Evolutionary conservation across 306 rosid species (phyloP), one percentile per base, ranked within the genome.

Genomic region (Malus asiatica): DNA sequence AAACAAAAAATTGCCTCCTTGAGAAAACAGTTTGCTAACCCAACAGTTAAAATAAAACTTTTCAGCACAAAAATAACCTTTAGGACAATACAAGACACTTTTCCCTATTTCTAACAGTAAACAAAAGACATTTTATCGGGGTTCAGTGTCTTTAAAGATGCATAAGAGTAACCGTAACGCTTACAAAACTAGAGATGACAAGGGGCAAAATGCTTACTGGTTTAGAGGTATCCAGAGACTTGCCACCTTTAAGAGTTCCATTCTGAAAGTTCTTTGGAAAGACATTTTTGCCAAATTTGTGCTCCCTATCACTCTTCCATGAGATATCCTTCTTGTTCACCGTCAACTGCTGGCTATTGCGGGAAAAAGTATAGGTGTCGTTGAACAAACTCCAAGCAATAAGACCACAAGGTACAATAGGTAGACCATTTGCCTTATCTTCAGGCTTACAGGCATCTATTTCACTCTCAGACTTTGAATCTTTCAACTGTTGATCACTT

Each of bases 361-460:
- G 88, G 1, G 96, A 58, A 84, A 95, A 92, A 72, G 0, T 48
- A 78, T 95, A 95, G 2, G 98, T 95, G 78, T 95, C 98, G 15
- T 95, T 95, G 82, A 95, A 95, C 90, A 95, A 78, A 73, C 98
- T 95, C 98, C 98, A 95, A 44, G 98, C 98, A 32, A 95, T 92
- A 59, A 95, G 97, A 83, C 98, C 98, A 81, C 98, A 95, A 45
- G 98, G 98, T 76, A 95, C 83, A 69, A 95, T 83, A 57, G 87
- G 74, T 11, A 0, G 16, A 57, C 88, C 93, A 58, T 84, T 62
- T 33, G n/a, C 71, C 0, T 3, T 0, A 71, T 78, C 84, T 82
- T 96, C 99, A 22, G 97, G 99, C 45, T 89, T 76, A 81, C 99
- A 96, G 74, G 71, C 55, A 75, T 83, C 70, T 62, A 71, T 79